Evolutionary conservation across 1,284 basidiomycete species (phyloP).

Genomic region (Pascua guehoae): DNA sequence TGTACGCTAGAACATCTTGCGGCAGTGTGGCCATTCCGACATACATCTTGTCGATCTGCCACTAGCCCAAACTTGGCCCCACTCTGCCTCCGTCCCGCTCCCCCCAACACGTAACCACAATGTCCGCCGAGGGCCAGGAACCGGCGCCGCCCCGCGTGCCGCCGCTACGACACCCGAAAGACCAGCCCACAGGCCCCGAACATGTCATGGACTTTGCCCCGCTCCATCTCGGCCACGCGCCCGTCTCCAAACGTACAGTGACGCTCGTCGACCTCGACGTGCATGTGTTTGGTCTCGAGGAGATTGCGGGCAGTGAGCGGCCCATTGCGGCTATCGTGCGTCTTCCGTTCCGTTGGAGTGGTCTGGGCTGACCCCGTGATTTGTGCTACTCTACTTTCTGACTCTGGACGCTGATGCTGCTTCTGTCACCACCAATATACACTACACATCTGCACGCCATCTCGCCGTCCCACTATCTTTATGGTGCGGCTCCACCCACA

Average conservation of each 20-base stretch:
- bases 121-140: too few species aligned
- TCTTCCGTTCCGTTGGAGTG: neutral
- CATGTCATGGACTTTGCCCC: conserved; percentile 32
- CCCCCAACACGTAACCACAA: too few species aligned
- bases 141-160: too few species aligned
- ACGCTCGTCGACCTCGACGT: conserved; percentile 37
- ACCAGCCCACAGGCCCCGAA: neutral
- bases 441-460: neutral
- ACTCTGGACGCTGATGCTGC: neutral
- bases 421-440: neutral
- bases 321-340: conserved; percentile 37
- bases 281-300: conserved; percentile 40
- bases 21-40: too few species aligned
- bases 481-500: conserved; percentile 6
- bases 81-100: too few species aligned
- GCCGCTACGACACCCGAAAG: too few species aligned
- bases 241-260: conserved; percentile 11
- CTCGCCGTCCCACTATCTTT: neutral
- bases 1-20: too few species aligned
- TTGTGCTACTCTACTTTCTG: neutral
- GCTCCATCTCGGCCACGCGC: conserved; percentile 24
- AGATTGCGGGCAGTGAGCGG: conserved; percentile 27
- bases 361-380: too few species aligned
- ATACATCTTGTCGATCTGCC: too few species aligned
- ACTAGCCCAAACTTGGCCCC: too few species aligned